Evolutionary conservation across 106 monocot genomes (phyloP).

Genomic region (Agapanthus africanus): DNA sequence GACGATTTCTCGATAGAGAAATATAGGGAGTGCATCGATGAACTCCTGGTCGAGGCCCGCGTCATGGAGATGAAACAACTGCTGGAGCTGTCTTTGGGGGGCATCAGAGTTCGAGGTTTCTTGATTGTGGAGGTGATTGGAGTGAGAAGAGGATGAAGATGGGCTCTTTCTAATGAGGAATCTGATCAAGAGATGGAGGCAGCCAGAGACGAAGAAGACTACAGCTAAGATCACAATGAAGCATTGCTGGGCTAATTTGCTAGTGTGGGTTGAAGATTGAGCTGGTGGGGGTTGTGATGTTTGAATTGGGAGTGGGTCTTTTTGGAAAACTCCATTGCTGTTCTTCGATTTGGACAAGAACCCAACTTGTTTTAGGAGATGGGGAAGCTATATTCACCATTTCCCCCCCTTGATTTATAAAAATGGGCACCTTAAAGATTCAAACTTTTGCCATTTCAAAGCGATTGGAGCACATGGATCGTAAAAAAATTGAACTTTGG

Average conservation of each 20-base stretch:
- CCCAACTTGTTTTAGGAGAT: conserved; percentile 10
- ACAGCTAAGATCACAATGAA: conserved; percentile 83
- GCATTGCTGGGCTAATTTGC: conserved; percentile 65
- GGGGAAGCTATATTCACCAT: conserved; percentile 8
- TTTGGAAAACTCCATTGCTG: no score
- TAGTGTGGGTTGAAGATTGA: conserved; percentile 17
- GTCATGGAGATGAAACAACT: conserved; percentile 91
- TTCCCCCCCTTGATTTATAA: no score
- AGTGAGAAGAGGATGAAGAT: neutral
- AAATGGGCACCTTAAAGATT: no score
- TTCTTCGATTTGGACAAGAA: no score
- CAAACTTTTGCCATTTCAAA: no score
- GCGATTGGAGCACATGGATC: no score
- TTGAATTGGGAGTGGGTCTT: conserved; percentile 19
- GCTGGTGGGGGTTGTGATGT: conserved; percentile 16
- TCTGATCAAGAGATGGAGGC: conserved; percentile 75
- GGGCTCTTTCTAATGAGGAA: conserved; percentile 57
- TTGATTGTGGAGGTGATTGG: conserved; percentile 8
- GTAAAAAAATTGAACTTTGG: no score
- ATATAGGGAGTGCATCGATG: conserved; percentile 92
- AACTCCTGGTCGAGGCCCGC: conserved; percentile 88
- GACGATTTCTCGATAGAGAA: conserved; percentile 74
- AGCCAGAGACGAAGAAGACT: conserved; percentile 85
- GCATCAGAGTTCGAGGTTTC: conserved; percentile 34
- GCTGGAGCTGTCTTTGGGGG: conserved; percentile 84